Evolutionary conservation across 75 land plant genomes (phyloP).

Genomic region (Picea glauca): DNA sequence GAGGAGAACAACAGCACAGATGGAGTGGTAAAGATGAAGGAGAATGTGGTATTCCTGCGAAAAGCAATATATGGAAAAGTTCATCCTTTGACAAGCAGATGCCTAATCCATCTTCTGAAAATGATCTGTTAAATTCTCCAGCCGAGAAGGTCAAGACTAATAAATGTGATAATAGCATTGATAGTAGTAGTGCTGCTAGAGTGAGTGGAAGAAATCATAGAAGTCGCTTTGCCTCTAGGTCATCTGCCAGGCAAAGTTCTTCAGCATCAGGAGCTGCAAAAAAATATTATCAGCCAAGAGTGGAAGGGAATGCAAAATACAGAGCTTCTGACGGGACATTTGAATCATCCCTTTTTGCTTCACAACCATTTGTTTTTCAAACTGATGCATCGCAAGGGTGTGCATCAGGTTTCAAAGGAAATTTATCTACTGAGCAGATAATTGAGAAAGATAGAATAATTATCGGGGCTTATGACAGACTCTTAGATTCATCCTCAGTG

Average conservation of each 20-base stretch:
- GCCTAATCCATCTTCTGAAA: constrained; percentile 18
- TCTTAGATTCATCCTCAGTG: constrained; percentile 40
- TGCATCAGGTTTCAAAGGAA: constrained; percentile 19
- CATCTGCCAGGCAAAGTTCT: constrained; percentile 2
- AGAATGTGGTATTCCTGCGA: constrained; percentile 1
- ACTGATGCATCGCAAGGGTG: constrained; percentile 13
- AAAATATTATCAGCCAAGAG: constrained; percentile 11
- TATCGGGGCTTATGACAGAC: constrained; percentile 31
- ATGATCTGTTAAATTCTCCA: constrained; percentile 20
- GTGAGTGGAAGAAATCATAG: constrained; percentile 3
- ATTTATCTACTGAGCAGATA: not conserved
- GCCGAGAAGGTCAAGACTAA: constrained; percentile 20
- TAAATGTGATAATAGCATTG: not conserved
- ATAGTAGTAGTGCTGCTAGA: not conserved
- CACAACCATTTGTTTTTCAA: not conserved
- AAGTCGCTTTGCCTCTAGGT: not conserved
- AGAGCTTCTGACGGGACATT: constrained; percentile 5
- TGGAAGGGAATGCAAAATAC: constrained; percentile 23
- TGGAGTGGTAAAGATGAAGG: constrained; percentile 5
- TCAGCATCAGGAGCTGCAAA: constrained; percentile 19
- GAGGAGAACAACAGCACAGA: constrained; percentile 19
- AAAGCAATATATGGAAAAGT: not conserved
- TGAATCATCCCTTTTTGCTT: constrained; percentile 4
- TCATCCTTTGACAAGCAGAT: constrained; percentile 14
- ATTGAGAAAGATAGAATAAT: not conserved